Percentiles rank a stretch among this genome's conserved stretches.
Evolutionary conservation across 192 early-diverging fungal genomes (phyloP).

Genomic region (Backusella morwellensis): DNA sequence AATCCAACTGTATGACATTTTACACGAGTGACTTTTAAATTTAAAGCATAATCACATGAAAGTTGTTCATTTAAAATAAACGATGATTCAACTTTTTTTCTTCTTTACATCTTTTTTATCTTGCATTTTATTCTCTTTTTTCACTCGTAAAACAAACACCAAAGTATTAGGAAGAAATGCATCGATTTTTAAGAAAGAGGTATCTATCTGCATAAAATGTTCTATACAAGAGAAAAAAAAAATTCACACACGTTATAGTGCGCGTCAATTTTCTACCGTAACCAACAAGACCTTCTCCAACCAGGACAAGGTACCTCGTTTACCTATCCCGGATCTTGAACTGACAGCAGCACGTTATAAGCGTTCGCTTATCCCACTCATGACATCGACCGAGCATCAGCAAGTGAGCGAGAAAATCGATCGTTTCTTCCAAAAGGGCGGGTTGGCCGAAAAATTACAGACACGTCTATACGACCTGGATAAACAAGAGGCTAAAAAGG

Average conservation of each 20-base stretch:
- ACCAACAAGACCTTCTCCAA: slow-evolving; percentile 63
- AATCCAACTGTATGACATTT: not conserved
- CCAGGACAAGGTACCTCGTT: slow-evolving; percentile 69
- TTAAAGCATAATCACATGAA: slow-evolving; percentile 7
- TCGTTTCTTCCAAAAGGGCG: slow-evolving; percentile 64
- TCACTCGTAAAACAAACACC: not conserved
- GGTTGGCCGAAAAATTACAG: slow-evolving; percentile 77
- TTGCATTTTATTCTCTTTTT: not conserved
- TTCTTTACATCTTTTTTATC: too few species aligned
- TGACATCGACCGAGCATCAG: slow-evolving; percentile 55
- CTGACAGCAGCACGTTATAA: slow-evolving; percentile 82
- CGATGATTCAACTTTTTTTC: not conserved
- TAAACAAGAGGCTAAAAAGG: slow-evolving; percentile 51
- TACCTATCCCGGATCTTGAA: slow-evolving; percentile 83
- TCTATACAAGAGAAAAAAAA: not conserved
- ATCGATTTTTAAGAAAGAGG: not conserved
- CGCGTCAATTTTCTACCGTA: slow-evolving; percentile 8
- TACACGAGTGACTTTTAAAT: not conserved
- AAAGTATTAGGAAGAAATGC: not conserved
- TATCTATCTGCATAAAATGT: not conserved
- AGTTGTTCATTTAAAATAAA: not conserved
- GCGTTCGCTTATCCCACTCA: slow-evolving; percentile 63
- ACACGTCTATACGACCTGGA: slow-evolving; percentile 68
- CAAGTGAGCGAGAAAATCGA: slow-evolving; percentile 63
- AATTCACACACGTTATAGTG: not conserved